Evolutionary conservation across 2,329 filamentous ascomycete species (phyloP), one percentile per base, ranked within the genome.

Genomic region (Proliferodiscus dingleyae): DNA sequence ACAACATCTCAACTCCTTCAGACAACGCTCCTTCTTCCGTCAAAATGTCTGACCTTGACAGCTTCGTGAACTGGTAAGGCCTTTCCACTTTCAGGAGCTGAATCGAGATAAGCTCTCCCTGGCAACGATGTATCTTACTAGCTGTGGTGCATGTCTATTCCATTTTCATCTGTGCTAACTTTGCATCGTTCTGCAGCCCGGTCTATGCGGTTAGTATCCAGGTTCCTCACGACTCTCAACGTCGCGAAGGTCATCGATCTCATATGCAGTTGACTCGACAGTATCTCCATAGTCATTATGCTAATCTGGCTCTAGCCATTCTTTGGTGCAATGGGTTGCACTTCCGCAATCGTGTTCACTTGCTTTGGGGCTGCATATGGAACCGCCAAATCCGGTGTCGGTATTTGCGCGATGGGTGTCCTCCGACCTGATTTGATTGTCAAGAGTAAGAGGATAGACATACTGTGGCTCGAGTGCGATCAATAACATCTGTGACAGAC

Each of bases 311-410:
- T 52, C 41, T 63, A 81, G 77, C 76, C 90, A 73, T 96, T 96
- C 77, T 96, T 96, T 66, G 89, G 90, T 75, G 89, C 89, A 69
- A 93, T 96, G 86, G 90, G 90, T 70, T 96, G 90, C 81, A 93
- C 85, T 64, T 86, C 82, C 58, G 89, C 89, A 71, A 95, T 95
- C 66, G 87, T 95, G 66, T 95, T 95, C 79, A 95, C 89, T 69
- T 95, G 89, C 73, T 84, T 95, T 62, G 89, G 93, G 69, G 93
- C 93, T 66, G 89, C 93, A 61, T 98, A 97, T 74, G 93, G 93
- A 72, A 98, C 93, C 61, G 93, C 93, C 68, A 98, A 98, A 82
- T 94, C 93, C 66, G 93, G 93, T 76, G 93, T 97, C 62, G 93
- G 93, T 80, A 95, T 98, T 67, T 89, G 89, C 60, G 88, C 90